A percentile compares a stretch with the other conserved stretches of the same genome.
Evolutionary conservation across 352 stramenopile species (phyloP).

Genomic region (Phytophthora fragariaefolia): DNA sequence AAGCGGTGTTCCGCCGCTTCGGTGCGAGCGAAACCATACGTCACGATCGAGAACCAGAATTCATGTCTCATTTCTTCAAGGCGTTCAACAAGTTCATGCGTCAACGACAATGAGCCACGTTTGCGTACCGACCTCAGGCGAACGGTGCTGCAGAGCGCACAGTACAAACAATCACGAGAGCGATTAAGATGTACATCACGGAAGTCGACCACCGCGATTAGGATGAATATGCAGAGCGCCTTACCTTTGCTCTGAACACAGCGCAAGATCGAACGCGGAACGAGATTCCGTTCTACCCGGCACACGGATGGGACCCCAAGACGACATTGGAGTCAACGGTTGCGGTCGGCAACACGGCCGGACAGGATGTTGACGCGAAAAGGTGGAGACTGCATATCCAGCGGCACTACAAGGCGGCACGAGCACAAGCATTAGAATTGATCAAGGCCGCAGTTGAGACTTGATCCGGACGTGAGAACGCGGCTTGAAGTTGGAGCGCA

Average conservation of each 20-base stretch:
- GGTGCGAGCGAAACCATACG: neutral
- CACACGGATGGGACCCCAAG: neutral
- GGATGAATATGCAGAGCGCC: neutral
- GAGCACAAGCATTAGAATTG: no score
- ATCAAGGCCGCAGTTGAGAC: no score
- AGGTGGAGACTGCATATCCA: no score
- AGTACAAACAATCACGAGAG: neutral
- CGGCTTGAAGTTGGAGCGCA: no score
- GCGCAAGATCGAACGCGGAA: no score
- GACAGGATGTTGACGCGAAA: no score
- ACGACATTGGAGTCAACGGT: neutral
- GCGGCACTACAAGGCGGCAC: no score
- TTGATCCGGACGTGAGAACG: no score
- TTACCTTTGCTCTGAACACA: no score
- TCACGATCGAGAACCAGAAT: neutral
- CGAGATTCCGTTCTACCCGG: no score
- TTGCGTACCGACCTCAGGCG: neutral
- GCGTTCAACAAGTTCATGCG: neutral
- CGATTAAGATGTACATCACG: neutral
- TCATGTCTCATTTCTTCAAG: neutral
- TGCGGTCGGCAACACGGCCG: no score
- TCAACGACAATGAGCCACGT: neutral
- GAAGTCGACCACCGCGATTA: neutral
- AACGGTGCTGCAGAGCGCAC: neutral
- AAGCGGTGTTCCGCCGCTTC: neutral